Evolutionary conservation across 75 land plant species (phyloP).

Genomic region (Picea glauca): DNA sequence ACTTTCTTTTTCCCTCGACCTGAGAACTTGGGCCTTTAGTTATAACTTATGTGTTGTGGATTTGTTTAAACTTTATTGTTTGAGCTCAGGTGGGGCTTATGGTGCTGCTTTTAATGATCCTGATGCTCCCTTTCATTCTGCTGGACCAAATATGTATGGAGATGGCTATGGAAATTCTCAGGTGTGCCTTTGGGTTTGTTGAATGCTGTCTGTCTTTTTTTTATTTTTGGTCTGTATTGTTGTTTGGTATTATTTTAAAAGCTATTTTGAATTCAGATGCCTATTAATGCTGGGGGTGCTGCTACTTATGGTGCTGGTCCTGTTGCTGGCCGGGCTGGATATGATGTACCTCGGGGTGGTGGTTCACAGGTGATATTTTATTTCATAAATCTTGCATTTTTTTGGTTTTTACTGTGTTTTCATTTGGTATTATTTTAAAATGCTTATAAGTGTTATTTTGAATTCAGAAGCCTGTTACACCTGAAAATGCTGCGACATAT

Average conservation of each 20-base stretch:
- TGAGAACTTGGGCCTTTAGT: slow-evolving; percentile 15
- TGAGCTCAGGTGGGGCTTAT: slow-evolving; percentile 34
- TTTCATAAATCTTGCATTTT: not conserved
- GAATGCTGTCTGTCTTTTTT: not conserved
- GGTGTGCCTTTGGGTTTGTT: slow-evolving; percentile 9
- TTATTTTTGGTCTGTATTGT: not conserved
- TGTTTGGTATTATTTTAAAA: not conserved
- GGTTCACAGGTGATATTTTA: slow-evolving; percentile 1
- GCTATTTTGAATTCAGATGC: slow-evolving; percentile 7
- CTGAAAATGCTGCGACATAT: slow-evolving; percentile 4
- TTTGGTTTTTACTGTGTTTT: not conserved
- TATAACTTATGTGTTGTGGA: not conserved
- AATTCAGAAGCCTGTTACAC: not conserved
- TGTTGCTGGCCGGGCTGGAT: slow-evolving; percentile 1
- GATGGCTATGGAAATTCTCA: slow-evolving; percentile 40
- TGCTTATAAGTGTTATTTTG: not conserved
- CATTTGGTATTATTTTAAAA: not conserved
- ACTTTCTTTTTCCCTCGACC: not conserved
- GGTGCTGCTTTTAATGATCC: slow-evolving; percentile 36
- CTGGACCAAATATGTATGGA: slow-evolving; percentile 42
- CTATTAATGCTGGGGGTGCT: not conserved
- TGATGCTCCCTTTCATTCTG: slow-evolving; percentile 22
- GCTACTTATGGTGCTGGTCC: slow-evolving; percentile 5
- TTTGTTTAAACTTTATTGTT: not conserved
- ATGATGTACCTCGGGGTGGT: slow-evolving; percentile 9